Evolutionary conservation across 345 rosid genomes (phyloP).

Genomic region (Odontarrhena argentea): DNA sequence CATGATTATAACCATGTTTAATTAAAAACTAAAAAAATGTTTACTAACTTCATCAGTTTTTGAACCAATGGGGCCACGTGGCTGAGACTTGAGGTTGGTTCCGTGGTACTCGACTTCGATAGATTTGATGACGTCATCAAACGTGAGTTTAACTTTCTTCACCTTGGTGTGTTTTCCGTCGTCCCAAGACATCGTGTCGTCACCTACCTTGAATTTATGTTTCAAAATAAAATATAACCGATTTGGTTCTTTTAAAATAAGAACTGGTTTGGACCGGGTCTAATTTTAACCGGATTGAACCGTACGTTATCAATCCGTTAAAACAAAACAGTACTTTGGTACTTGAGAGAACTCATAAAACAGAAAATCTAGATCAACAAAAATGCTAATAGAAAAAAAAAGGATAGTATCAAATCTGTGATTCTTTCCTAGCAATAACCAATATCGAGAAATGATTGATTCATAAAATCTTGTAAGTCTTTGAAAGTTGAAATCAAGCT

Average conservation of each 20-base stretch:
- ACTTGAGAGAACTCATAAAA: too few species aligned
- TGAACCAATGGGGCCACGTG: constrained; percentile 22
- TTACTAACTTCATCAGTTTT: constrained; percentile 34
- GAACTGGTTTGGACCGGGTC: constrained; percentile 9
- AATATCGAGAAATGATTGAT: not conserved
- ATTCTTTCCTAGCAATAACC: too few species aligned
- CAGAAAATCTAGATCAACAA: too few species aligned
- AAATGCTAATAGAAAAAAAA: too few species aligned
- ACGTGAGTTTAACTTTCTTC: constrained; percentile 17
- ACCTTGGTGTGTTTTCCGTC: constrained; percentile 40
- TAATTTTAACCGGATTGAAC: not conserved
- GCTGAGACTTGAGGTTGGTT: constrained; percentile 12
- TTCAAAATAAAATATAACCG: not conserved
- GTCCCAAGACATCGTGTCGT: constrained; percentile 36
- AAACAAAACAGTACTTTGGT: too few species aligned
- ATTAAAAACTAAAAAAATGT: not conserved
- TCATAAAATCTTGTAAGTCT: not conserved
- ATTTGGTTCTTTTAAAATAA: not conserved
- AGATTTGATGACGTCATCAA: constrained; percentile 32
- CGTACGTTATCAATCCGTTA: not conserved
- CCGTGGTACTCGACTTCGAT: constrained; percentile 31
- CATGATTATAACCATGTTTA: not conserved
- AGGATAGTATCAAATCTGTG: too few species aligned
- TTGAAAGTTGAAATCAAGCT: too few species aligned
- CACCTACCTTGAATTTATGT: too few species aligned